These are phyloP conservation scores for Tilletia horrida DNA, from an alignment of 1,284 basidiomycete species.

Conservation along the genomic window DNA sequence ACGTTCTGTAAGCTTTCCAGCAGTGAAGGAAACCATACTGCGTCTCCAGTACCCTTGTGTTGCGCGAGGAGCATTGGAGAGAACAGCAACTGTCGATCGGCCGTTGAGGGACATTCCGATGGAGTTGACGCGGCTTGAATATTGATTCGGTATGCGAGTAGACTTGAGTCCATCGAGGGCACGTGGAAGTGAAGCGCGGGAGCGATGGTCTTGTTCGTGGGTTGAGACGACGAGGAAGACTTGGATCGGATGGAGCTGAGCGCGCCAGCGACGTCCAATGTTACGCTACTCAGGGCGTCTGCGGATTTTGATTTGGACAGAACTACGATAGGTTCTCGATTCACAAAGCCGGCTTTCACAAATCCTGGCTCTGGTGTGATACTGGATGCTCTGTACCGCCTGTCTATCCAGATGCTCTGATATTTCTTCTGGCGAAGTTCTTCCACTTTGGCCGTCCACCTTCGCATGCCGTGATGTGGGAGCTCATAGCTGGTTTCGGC, in stretches of 20 bases:
- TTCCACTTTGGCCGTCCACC: conserved; percentile 2
- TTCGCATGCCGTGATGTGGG: conserved; percentile 19
- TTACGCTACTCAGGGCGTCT: no score
- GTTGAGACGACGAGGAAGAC: background rate
- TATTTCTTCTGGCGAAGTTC: background rate
- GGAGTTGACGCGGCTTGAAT: conserved; percentile 31
- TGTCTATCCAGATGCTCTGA: background rate
- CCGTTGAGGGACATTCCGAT: conserved; percentile 21
- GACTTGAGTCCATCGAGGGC: conserved; percentile 31
- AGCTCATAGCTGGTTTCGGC: conserved; percentile 24
- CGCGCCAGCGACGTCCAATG: background rate
- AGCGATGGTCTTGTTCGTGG: background rate
- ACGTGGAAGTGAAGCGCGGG: conserved; percentile 20
- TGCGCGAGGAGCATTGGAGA: conserved; percentile 41
- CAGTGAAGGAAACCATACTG: conserved; percentile 37
- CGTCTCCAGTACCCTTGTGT: conserved; percentile 39
- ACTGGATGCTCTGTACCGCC: background rate
- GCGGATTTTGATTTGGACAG: background rate
- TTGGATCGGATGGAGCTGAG: background rate
- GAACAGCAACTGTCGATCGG: conserved; percentile 26
- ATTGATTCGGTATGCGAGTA: conserved; percentile 31
- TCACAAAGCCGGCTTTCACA: background rate
- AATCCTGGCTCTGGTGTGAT: background rate
- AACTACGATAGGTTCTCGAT: background rate
- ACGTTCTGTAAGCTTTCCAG: background rate